Percentiles rank a stretch among this genome's conserved stretches.
Evolutionary conservation across 169 alveolate species (phyloP).

Genomic region (Theileria parva): DNA sequence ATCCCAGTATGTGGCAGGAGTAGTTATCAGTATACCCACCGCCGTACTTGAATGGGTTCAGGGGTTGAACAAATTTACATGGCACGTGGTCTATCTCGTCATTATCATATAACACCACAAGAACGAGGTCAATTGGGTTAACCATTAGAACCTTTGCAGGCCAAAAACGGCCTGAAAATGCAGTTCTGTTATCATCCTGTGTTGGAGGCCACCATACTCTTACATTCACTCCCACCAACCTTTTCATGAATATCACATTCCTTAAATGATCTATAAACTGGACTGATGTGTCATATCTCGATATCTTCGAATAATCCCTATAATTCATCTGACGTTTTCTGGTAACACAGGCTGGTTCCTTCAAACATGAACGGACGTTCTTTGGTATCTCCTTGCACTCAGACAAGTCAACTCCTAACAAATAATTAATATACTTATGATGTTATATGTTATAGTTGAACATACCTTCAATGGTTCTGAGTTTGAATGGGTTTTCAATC

Average conservation of each 20-base stretch:
- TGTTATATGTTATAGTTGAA: not conserved
- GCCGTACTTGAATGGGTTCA: constrained; percentile 41
- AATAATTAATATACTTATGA: not conserved
- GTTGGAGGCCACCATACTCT: constrained; percentile 72
- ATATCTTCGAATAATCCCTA: not conserved
- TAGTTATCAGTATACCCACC: constrained; percentile 40
- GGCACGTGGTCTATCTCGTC: constrained; percentile 63
- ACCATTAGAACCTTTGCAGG: constrained; percentile 69
- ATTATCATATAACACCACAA: constrained; percentile 66
- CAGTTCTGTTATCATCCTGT: constrained; percentile 51
- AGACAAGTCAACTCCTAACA: constrained; percentile 17
- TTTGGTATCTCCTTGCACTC: constrained; percentile 53
- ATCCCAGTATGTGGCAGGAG: not conserved
- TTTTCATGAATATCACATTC: constrained; percentile 37
- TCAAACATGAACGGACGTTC: constrained; percentile 7
- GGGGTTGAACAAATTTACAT: constrained; percentile 52
- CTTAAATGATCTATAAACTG: constrained; percentile 47
- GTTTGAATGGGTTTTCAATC: constrained; percentile 32
- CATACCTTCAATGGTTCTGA: constrained; percentile 41
- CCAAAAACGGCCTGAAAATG: constrained; percentile 69
- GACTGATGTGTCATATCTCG: constrained; percentile 12
- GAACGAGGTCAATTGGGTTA: constrained; percentile 64
- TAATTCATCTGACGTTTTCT: constrained; percentile 51
- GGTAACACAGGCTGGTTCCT: constrained; percentile 37
- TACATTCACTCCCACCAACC: constrained; percentile 40